Evolutionary conservation across 2,329 filamentous ascomycete genomes (phyloP), one percentile per base, ranked within the genome.

Genomic region (Aphanocladium album): DNA sequence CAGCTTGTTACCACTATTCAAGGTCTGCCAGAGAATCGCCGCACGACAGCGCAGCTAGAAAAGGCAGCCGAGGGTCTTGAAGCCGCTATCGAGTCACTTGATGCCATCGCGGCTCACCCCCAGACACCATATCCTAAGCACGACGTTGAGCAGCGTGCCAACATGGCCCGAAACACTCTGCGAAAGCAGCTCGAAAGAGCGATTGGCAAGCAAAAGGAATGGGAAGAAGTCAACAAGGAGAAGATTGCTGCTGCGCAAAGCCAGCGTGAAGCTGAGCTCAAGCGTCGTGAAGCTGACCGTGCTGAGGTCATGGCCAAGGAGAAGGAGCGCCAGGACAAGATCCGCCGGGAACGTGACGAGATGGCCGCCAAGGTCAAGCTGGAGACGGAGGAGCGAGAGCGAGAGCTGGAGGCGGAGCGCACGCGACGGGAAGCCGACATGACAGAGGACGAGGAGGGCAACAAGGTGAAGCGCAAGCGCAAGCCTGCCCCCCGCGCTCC

Each of bases 111-210:
- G 3, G 76, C 79, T 35, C 80, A 85, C 62, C 83, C 84, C 1
- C 80, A 85, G 62, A 84, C 95, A 4, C 96, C 95, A 0, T 99
- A 97, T 74, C 95, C 93, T 7, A 89, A 91, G 67, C 83, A 89
- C 62, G 91, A 97, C 67, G 85, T 99, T 39, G 93, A 98, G 73
- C 91, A 96, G 75, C 91, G 96, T 70, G 93, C 95, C 47, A 96
- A 91, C 80, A 99, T 99, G 95, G 93, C 91, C 65, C 88, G 89
- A 63, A 96, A 97, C 72, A 99, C 96, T 1, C 91, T 96, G 77
- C 89, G 90, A 65, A 92, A 91, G 68, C 93, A 99, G 73, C 84
- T 99, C 14, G 91, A 96, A 69, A 87, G 92, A 68, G 89, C 90
- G 5, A 85, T 93, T 52, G 87, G 91, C 65, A 89, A 85, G 66